Evolutionary conservation across 306 rosid genomes (phyloP).

Genomic region (Cucumis sativus): DNA sequence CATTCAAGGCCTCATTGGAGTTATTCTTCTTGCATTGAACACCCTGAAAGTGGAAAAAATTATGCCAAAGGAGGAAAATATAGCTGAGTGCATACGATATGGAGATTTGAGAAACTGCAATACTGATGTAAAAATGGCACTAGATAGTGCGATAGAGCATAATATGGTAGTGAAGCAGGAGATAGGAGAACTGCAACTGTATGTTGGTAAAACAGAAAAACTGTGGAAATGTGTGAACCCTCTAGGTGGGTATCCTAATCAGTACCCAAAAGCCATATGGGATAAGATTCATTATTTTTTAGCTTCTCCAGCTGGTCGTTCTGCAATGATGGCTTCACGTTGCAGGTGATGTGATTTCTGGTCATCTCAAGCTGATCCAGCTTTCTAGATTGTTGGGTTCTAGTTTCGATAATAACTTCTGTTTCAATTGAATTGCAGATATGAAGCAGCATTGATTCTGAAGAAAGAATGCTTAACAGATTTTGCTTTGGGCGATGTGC

Average conservation of each 20-base stretch:
- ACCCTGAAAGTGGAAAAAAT: constrained; percentile 51
- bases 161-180: constrained; percentile 34
- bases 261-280: constrained; percentile 38
- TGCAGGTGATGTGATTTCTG: constrained; percentile 42
- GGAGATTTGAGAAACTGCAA: constrained; percentile 48
- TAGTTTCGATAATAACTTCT: background rate
- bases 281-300: constrained; percentile 37
- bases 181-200: constrained; percentile 38
- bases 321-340: constrained; percentile 38
- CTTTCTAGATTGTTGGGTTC: background rate
- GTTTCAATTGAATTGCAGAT: constrained; percentile 27
- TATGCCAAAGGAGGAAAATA: constrained; percentile 58
- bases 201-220: constrained; percentile 37
- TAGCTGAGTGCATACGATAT: constrained; percentile 47
- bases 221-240: constrained; percentile 66
- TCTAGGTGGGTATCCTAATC: constrained; percentile 29
- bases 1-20: constrained; percentile 49
- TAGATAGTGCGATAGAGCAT: constrained; percentile 48
- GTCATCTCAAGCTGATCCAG: background rate
- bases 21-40: constrained; percentile 43
- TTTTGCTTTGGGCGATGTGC: constrained; percentile 48
- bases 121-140: constrained; percentile 50
- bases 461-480: constrained; percentile 44
- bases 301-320: constrained; percentile 41
- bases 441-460: constrained; percentile 47